Conservation (phyloP, 2,329 filamentous ascomycete species). For the Cryphonectria naterciae region DNA sequence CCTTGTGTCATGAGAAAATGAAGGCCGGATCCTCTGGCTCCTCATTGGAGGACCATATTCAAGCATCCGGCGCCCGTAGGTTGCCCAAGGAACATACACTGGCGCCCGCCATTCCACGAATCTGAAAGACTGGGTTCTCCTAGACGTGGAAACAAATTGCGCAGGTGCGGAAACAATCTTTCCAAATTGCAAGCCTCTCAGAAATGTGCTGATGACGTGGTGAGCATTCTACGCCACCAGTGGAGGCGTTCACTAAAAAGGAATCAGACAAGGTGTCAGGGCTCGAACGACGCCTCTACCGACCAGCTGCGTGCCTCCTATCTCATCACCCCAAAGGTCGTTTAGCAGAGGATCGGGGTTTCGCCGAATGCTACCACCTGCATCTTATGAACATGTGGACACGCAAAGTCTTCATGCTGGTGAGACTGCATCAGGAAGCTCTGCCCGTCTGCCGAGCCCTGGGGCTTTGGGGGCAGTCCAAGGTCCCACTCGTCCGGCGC, state of each 20-base stretch:
- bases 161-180: conserved; percentile 24
- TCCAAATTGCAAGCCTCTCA: conserved; percentile 12
- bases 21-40: not conserved
- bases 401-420: conserved; percentile 15
- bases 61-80: conserved; percentile 14
- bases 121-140: conserved; percentile 13
- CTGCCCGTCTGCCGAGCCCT: conserved; percentile 18
- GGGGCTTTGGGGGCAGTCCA: not conserved
- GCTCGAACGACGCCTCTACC: not conserved
- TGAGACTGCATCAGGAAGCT: conserved; percentile 17
- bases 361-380: conserved; percentile 1
- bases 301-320: not conserved
- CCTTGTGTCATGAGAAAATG: conserved; percentile 3
- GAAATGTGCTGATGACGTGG: conserved; percentile 20
- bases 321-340: not conserved
- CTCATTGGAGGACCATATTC: conserved; percentile 16
- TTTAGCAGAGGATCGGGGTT: not conserved
- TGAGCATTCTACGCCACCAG: not conserved
- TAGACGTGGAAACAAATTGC: conserved; percentile 15
- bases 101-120: conserved; percentile 14
- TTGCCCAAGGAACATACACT: not conserved
- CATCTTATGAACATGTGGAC: conserved; percentile 21
- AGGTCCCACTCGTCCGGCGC: not conserved
- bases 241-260: not conserved
- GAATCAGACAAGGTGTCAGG: conserved; percentile 1